Conservation (phyloP, 192 early-diverging fungal genomes). For the Spizellomyces sp. region DNA sequence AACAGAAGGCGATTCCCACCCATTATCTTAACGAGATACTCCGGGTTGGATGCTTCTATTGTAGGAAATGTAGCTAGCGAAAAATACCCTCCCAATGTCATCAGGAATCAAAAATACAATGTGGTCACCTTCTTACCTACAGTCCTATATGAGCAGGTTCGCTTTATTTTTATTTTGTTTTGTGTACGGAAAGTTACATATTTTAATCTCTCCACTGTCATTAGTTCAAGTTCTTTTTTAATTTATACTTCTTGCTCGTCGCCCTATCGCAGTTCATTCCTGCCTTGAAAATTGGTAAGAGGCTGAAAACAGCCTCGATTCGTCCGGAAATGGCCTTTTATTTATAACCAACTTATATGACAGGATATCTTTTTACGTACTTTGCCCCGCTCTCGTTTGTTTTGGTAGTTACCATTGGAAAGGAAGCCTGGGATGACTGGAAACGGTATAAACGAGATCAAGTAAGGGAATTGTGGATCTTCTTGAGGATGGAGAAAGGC, state of each 20-base stretch:
- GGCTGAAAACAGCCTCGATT: not conserved
- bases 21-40: too few species aligned
- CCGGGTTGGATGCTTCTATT: too few species aligned
- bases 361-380: slow-evolving; percentile 87
- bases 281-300: slow-evolving; percentile 76
- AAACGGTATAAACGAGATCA: slow-evolving; percentile 75
- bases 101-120: slow-evolving; percentile 94
- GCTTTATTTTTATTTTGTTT: not conserved
- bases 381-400: slow-evolving; percentile 94
- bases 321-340: not conserved
- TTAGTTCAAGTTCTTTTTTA: slow-evolving; percentile 94
- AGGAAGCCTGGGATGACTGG: slow-evolving; percentile 91
- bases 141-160: slow-evolving; percentile 92
- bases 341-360: not conserved
- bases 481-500: not conserved
- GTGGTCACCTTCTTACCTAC: slow-evolving; percentile 85
- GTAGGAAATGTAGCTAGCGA: not conserved
- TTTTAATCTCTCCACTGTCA: not conserved
- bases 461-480: slow-evolving; percentile 7
- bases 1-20: too few species aligned
- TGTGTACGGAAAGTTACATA: not conserved
- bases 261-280: slow-evolving; percentile 92
- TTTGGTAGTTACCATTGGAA: slow-evolving; percentile 84
- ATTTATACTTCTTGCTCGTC: slow-evolving; percentile 92
- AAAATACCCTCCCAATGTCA: slow-evolving; percentile 68